Percentiles rank a stretch among this genome's conserved stretches.
Conservation (phyloP, 140 eudicot species). For the Cichorium intybus region DNA sequence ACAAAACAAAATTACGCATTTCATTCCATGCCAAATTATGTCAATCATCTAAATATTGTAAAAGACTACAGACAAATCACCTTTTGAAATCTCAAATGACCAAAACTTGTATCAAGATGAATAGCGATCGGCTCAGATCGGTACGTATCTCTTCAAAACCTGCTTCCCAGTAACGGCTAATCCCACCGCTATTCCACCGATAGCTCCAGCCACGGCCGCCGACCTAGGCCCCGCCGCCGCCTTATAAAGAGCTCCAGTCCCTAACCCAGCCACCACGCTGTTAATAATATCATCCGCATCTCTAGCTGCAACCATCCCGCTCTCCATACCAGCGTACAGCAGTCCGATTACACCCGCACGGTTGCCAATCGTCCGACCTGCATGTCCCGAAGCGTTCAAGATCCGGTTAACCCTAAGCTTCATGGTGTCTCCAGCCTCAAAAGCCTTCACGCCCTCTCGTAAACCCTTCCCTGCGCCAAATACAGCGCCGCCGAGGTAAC, state of each 20-base stretch:
- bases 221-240: constrained; percentile 78
- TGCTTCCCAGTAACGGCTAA: constrained; percentile 59
- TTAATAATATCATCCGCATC: constrained; percentile 61
- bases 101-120: constrained; percentile 14
- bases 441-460: constrained; percentile 39
- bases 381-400: constrained; percentile 48
- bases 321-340: constrained; percentile 66
- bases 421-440: constrained; percentile 51
- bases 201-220: constrained; percentile 85
- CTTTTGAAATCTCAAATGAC: constrained; percentile 18
- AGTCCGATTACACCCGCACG: constrained; percentile 60
- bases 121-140: constrained; percentile 26
- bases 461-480: constrained; percentile 54
- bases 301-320: constrained; percentile 54
- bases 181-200: constrained; percentile 71
- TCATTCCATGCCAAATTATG: constrained; percentile 12
- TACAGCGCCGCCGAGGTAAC: constrained; percentile 57
- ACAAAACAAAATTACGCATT: constrained; percentile 19
- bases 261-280: constrained; percentile 77
- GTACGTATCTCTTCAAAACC: constrained; percentile 59
- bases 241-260: constrained; percentile 66
- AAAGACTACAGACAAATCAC: constrained; percentile 14
- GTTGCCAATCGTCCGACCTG: constrained; percentile 56
- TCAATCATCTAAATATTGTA: constrained; percentile 8
- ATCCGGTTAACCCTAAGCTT: constrained; percentile 62